These are phyloP conservation scores for Hypoxylon sp. DNA, from an alignment of 2,329 filamentous ascomycete species.

Conservation along the genomic window DNA sequence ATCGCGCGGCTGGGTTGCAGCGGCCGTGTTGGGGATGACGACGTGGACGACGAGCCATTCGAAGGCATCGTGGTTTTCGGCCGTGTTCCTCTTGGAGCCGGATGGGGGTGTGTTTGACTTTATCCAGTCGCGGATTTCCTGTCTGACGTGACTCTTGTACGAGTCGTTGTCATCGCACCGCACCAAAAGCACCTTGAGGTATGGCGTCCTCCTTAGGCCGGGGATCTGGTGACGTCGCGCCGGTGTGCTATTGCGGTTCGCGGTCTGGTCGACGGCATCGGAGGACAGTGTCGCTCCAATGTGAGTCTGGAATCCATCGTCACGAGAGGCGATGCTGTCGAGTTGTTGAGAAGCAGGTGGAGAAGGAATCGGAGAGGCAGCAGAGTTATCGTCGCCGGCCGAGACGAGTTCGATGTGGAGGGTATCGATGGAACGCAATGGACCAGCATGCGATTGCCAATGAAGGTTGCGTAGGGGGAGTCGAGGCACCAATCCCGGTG, in stretches of 20 bases:
- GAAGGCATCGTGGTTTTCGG: constrained; percentile 95
- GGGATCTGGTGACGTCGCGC: constrained; percentile 92
- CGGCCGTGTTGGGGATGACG: constrained; percentile 85
- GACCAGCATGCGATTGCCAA: constrained; percentile 95
- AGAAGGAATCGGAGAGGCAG: constrained; percentile 53
- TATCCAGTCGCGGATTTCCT: constrained; percentile 90
- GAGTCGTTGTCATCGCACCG: constrained; percentile 95
- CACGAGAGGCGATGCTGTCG: constrained; percentile 52
- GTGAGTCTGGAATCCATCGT: constrained; percentile 73
- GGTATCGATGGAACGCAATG: constrained; percentile 91
- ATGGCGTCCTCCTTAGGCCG: constrained; percentile 90
- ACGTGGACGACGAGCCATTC: constrained; percentile 97
- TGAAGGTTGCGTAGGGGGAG: constrained; percentile 92
- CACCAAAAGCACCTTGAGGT: constrained; percentile 89
- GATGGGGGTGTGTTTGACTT: constrained; percentile 76
- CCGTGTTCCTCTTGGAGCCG: constrained; percentile 71
- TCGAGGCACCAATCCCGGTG: constrained; percentile 79
- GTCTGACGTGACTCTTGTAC: constrained; percentile 84
- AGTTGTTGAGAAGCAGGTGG: constrained; percentile 51
- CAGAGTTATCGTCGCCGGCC: constrained; percentile 59
- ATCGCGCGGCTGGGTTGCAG: constrained; percentile 78
- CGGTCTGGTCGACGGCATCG: constrained; percentile 55
- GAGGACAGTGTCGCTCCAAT: constrained; percentile 52
- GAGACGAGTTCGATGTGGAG: constrained; percentile 90
- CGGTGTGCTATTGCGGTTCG: constrained; percentile 52